phyloP scores from a whole-genome alignment of 495 filamentous ascomycete species.

The Penicillium chermesinum region DNA sequence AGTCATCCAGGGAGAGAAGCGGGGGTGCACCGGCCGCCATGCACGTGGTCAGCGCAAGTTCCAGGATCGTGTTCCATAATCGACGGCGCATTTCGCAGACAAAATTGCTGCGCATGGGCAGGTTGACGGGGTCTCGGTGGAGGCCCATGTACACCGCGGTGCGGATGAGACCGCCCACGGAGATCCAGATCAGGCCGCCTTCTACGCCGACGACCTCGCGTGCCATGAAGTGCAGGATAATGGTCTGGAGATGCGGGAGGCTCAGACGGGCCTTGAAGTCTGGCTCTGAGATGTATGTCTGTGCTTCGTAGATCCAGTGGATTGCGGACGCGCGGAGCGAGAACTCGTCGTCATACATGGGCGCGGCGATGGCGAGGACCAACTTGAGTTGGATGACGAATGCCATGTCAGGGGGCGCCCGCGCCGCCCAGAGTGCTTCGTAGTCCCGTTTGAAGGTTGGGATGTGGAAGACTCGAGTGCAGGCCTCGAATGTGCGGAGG shows the following conservation, averaged over 20 bases:
- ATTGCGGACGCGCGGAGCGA: constrained; percentile 33
- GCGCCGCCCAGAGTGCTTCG: constrained; percentile 20
- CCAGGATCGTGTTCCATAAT: constrained; percentile 58
- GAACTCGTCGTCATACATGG: constrained; percentile 29
- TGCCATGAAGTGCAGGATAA: constrained; percentile 45
- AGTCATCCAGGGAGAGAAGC: constrained; percentile 45
- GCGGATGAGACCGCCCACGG: constrained; percentile 49
- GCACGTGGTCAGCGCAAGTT: constrained; percentile 48
- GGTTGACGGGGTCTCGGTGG: constrained; percentile 51
- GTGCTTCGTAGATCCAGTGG: constrained; percentile 49
- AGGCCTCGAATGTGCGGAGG: constrained; percentile 37
- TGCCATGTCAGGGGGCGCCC: constrained; percentile 14
- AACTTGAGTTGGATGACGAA: constrained; percentile 48
- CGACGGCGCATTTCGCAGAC: constrained; percentile 54
- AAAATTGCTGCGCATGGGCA: constrained; percentile 31
- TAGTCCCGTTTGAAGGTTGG: constrained; percentile 48
- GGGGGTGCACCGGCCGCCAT: constrained; percentile 49
- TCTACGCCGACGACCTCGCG: constrained; percentile 44
- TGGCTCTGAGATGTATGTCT: constrained; percentile 49
- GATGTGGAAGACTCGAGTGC: constrained; percentile 55
- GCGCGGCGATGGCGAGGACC: constrained; percentile 46
- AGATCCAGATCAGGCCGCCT: constrained; percentile 51
- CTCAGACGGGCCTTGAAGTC: constrained; percentile 43
- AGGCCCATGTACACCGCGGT: constrained; percentile 57
- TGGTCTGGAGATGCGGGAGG: constrained; percentile 42